Conservation (phyloP, 2,329 filamentous ascomycete species). For the Catunica adiposa region DNA sequence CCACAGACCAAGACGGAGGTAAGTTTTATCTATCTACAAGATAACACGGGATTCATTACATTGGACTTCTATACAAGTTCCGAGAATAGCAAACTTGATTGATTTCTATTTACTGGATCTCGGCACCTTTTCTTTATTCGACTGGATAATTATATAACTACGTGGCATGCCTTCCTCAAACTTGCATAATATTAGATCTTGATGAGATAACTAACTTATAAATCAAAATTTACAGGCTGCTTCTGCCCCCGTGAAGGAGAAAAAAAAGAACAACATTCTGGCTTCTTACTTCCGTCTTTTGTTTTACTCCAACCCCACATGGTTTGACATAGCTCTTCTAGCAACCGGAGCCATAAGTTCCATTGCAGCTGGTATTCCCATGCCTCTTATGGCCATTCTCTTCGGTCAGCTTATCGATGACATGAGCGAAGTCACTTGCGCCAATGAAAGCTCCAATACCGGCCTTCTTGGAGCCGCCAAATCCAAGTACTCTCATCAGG, state of each 20-base stretch:
- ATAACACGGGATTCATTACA: too few relatives aligned
- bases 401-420: conserved; percentile 48
- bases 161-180: not conserved
- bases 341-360: conserved; percentile 28
- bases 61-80: too few relatives aligned
- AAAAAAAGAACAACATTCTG: conserved; percentile 18
- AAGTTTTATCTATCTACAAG: not conserved
- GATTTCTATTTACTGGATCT: not conserved
- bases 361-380: conserved; percentile 43
- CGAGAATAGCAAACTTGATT: too few relatives aligned
- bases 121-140: not conserved
- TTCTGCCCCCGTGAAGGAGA: not conserved
- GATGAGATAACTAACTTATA: not conserved
- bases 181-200: not conserved
- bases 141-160: not conserved
- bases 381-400: conserved; percentile 46
- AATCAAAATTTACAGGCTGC: not conserved
- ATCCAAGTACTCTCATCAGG: conserved; percentile 23
- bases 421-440: conserved; percentile 41
- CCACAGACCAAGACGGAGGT: not conserved
- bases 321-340: conserved; percentile 28
- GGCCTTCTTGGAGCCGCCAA: conserved; percentile 13
- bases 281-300: conserved; percentile 28
- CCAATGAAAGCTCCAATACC: conserved; percentile 17
- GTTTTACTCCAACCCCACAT: conserved; percentile 28